These are phyloP conservation scores for Phytopythium montanum DNA, from an alignment of 352 stramenopile species.

Conservation along the genomic window DNA sequence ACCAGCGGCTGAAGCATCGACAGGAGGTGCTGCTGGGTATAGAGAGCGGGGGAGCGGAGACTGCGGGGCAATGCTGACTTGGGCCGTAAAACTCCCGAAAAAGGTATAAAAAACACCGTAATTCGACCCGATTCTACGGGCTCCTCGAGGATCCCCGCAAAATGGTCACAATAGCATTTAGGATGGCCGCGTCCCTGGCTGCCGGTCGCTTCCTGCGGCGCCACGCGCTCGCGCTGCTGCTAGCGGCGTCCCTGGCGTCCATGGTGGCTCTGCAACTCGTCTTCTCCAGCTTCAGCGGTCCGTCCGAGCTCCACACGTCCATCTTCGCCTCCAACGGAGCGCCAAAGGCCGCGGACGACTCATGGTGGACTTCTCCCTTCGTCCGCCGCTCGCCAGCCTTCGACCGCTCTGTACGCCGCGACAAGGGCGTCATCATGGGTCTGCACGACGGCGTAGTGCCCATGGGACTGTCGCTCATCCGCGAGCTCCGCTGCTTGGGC, in stretches of 20 bases:
- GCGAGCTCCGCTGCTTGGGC: conserved; percentile 15
- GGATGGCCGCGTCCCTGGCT: no score
- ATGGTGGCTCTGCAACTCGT: not conserved
- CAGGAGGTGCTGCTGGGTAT: not conserved
- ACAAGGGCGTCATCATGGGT: conserved; percentile 30
- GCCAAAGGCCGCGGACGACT: not conserved
- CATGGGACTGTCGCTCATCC: conserved; percentile 29
- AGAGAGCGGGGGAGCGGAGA: not conserved
- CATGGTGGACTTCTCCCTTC: not conserved
- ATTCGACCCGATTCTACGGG: no score
- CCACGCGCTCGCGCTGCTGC: not conserved
- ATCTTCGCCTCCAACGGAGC: not conserved
- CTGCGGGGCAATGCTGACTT: not conserved
- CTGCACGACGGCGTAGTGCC: conserved; percentile 24
- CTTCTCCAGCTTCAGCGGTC: not conserved
- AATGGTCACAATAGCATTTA: no score
- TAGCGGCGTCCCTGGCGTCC: not conserved
- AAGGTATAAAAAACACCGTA: no score
- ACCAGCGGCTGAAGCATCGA: not conserved
- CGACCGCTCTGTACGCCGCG: conserved; percentile 12
- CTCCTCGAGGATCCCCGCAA: no score
- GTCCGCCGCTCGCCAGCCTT: conserved; percentile 12
- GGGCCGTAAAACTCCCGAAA: no score
- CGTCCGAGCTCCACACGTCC: not conserved
- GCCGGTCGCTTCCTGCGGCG: not conserved